A percentile compares a stretch with the other conserved stretches of the same genome.
Conservation (phyloP, 805 yeast genomes). For the Starmerella vaccinii region DNA sequence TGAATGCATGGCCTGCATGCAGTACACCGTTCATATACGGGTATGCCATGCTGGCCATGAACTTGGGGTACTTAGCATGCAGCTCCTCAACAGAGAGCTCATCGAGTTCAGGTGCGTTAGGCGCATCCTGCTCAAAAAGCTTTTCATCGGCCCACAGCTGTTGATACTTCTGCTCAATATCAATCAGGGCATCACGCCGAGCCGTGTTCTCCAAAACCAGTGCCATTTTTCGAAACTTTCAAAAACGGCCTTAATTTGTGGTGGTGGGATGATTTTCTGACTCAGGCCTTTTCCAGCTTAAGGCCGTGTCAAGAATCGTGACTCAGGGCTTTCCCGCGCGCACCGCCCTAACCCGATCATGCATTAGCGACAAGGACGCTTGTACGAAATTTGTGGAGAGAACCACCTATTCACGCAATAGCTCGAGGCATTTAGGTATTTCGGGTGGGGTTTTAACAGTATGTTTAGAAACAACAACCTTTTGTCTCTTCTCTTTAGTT, state of each 20-base stretch:
- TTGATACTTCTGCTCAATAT: constrained; percentile 80
- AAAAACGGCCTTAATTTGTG: neutral
- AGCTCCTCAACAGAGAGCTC: constrained; percentile 56
- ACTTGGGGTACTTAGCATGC: constrained; percentile 72
- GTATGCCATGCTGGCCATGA: constrained; percentile 88
- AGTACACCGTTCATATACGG: constrained; percentile 98
- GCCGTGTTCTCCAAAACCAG: constrained; percentile 50
- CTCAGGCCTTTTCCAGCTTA: neutral
- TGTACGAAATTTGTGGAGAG: too few species aligned
- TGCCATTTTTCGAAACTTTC: constrained; percentile 15
- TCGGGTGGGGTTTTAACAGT: too few species aligned
- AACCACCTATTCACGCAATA: too few species aligned
- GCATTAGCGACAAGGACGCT: too few species aligned
- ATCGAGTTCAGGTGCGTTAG: constrained; percentile 49
- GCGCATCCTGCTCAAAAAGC: constrained; percentile 80
- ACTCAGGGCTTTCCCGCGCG: neutral
- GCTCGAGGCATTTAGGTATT: too few species aligned
- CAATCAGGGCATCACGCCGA: constrained; percentile 89
- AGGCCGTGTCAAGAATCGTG: too few species aligned
- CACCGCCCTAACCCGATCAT: too few species aligned
- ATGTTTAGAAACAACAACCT: too few species aligned
- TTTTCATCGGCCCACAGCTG: constrained; percentile 78
- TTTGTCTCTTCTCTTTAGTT: too few species aligned
- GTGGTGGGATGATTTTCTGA: neutral
- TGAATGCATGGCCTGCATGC: constrained; percentile 96